Base-by-base conservation (phyloP, 352 stramenopile genomes). In the Pythium folliculosum region DNA sequence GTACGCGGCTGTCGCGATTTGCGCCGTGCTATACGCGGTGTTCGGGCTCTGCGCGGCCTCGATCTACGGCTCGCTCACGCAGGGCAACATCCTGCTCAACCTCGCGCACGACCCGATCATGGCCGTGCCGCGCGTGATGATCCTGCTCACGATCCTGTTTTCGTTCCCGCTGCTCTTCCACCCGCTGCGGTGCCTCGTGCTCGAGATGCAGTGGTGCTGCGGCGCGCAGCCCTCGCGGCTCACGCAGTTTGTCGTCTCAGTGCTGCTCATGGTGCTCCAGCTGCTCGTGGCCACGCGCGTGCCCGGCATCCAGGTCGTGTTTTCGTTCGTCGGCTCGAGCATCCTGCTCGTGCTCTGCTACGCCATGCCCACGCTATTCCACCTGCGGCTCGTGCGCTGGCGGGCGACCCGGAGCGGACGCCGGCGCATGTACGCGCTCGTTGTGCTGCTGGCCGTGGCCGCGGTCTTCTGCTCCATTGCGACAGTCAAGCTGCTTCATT, bases 41-140 rank as follows among this genome's bases (percentile, higher is more conserved):
- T 93, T 93, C 47, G 85, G 85, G 6, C 57, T 86, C 35, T 88
- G 80, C 32, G 81, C 84, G 5, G 68, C 71, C 6, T 77, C 75
- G 32, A 87, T 92, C 51, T 93, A 93, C 60, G 81, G 83, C 22
- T 57, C 57, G 37, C 67, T 71, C 32, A 92, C 83, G 0, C 67
- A 89, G 48, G 83, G 83, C 62, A 93, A 93, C 65, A 92, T 93
- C 51, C 57, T 93, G 57, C 73, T 93, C 58, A 93, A 93, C 52
- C 77, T 93, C 21, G 81, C 82, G 35, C 76, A 83, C 50, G 83
- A 93, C 50, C 73, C 64, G 17, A 89, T 91, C 64, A 93, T 93
- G 85, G 71, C 67, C 7, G 68, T 93, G 5, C 83, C 85, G 67
- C 78, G 82, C 14, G 57, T 91, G 19, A 81, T 84, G 50, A 76